phyloP scores from a whole-genome alignment of 2,329 filamentous ascomycete species.

The Pseudogymnoascus sp. region DNA sequence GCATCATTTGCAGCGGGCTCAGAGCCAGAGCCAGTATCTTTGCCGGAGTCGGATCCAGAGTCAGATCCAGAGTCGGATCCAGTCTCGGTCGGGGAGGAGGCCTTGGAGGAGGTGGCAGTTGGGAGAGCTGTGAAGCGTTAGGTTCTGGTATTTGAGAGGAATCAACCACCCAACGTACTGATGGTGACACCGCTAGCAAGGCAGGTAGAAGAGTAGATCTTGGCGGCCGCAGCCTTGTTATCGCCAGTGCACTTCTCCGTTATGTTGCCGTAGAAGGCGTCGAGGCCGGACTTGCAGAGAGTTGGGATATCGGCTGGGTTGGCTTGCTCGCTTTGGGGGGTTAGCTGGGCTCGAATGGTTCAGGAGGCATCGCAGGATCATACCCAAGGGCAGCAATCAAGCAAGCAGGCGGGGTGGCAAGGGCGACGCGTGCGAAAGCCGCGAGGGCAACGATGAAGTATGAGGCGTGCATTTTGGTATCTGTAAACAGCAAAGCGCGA shows the following conservation, averaged over 20 bases:
- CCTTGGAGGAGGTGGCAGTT: conserved; percentile 13
- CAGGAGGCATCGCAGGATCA: not conserved
- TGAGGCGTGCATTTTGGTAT: conserved; percentile 20
- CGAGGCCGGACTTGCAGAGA: conserved; percentile 31
- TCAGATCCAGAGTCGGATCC: conserved; percentile 11
- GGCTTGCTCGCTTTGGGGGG: conserved; percentile 14
- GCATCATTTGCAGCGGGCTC: conserved; percentile 13
- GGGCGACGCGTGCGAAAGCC: conserved; percentile 17
- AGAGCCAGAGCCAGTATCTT: conserved; percentile 13
- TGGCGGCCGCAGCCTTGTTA: conserved; percentile 16
- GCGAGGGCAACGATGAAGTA: conserved; percentile 20
- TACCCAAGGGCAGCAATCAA: conserved; percentile 23
- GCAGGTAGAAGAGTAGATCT: conserved; percentile 18
- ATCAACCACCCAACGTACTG: conserved; percentile 14
- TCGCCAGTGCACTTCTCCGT: conserved; percentile 34
- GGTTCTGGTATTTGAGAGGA: not conserved
- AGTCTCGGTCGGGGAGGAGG: conserved; percentile 15
- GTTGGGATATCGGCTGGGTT: conserved; percentile 19
- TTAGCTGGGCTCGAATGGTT: conserved; percentile 1
- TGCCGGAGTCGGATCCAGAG: conserved; percentile 12
- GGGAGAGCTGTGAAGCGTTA: conserved; percentile 13
- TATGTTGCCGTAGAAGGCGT: conserved; percentile 39
- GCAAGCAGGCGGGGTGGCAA: conserved; percentile 23
- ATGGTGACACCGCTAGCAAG: conserved; percentile 17
- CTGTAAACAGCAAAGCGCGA: not conserved